Percentiles rank a stretch among this genome's conserved stretches.
phyloP scores from a whole-genome alignment of 2,329 filamentous ascomycete genomes.

The Fusarium sp. region DNA sequence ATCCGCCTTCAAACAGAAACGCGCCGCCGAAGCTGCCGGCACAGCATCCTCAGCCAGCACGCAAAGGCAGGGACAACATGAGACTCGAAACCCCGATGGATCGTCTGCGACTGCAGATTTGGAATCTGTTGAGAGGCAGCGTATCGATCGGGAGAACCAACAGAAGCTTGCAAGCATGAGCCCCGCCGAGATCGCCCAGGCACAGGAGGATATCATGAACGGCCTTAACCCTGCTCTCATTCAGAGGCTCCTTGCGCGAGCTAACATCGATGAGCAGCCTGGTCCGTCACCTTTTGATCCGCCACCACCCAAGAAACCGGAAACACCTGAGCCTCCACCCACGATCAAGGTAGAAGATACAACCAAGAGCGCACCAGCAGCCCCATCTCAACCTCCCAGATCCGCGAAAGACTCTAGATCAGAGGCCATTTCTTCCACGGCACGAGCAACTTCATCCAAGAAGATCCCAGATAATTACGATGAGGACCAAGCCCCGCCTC shows the following conservation, averaged over 20 bases:
- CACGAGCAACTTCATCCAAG: constrained; percentile 29
- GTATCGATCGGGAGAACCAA: constrained; percentile 85
- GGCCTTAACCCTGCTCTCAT: constrained; percentile 79
- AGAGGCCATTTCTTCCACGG: neutral
- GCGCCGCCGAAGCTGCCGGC: constrained; percentile 38
- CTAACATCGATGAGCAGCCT: constrained; percentile 74
- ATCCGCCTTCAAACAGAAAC: constrained; percentile 80
- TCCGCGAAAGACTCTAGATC: neutral
- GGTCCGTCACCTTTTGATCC: constrained; percentile 56
- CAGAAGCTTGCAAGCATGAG: constrained; percentile 81
- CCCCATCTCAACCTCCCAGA: constrained; percentile 1
- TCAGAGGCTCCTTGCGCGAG: constrained; percentile 77
- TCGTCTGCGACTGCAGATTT: constrained; percentile 31
- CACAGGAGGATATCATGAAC: constrained; percentile 81
- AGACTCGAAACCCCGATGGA: neutral
- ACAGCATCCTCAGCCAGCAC: constrained; percentile 4
- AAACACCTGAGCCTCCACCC: constrained; percentile 35
- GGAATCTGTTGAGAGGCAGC: constrained; percentile 68
- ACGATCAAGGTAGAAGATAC: constrained; percentile 51
- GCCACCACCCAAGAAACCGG: constrained; percentile 31
- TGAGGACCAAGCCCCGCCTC: constrained; percentile 54
- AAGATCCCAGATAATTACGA: constrained; percentile 49
- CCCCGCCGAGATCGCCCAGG: constrained; percentile 79
- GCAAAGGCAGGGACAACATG: constrained; percentile 11
- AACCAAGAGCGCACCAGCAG: constrained; percentile 10